These are phyloP conservation scores for Apiotrichum domesticum DNA, from an alignment of 1,284 basidiomycete genomes.

Conservation along the genomic window DNA sequence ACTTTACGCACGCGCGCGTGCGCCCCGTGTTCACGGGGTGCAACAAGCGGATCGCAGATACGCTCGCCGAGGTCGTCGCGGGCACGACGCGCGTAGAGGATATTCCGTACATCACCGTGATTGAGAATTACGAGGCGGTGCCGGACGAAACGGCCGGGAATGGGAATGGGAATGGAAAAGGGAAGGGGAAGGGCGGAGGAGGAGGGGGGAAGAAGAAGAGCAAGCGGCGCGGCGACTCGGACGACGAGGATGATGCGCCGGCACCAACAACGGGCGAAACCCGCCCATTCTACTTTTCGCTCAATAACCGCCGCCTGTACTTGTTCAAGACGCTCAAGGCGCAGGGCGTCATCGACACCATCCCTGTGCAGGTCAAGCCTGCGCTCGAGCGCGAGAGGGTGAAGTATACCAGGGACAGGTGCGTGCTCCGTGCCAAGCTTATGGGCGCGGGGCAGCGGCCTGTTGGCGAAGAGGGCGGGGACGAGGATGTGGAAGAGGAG, in stretches of 20 bases:
- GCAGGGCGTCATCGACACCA: slow-evolving; percentile 8
- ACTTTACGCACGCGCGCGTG: slow-evolving; percentile 17
- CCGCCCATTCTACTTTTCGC: slow-evolving; percentile 15
- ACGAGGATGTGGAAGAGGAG: background rate
- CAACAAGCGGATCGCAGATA: slow-evolving; percentile 17
- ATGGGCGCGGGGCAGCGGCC: slow-evolving; percentile 14
- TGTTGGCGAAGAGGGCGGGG: slow-evolving; percentile 1
- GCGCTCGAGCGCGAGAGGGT: slow-evolving; percentile 15
- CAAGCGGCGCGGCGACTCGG: background rate
- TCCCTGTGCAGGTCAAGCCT: slow-evolving; percentile 17
- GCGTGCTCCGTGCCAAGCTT: slow-evolving; percentile 12
- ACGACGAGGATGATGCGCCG: background rate
- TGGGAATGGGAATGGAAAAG: background rate
- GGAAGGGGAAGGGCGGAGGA: background rate
- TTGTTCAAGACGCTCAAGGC: slow-evolving; percentile 16
- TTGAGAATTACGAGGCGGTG: slow-evolving; percentile 14
- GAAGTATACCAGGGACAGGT: slow-evolving; percentile 15
- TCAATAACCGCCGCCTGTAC: slow-evolving; percentile 15
- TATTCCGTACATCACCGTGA: slow-evolving; percentile 18
- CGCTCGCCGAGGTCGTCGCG: slow-evolving; percentile 12
- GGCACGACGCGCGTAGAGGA: slow-evolving; percentile 12
- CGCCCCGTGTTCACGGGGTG: slow-evolving; percentile 16
- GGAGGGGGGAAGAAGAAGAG: background rate
- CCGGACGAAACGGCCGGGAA: background rate
- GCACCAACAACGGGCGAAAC: background rate